Base-by-base conservation (phyloP, 129 eudicot genomes). In the Oenanthe sinensis region DNA sequence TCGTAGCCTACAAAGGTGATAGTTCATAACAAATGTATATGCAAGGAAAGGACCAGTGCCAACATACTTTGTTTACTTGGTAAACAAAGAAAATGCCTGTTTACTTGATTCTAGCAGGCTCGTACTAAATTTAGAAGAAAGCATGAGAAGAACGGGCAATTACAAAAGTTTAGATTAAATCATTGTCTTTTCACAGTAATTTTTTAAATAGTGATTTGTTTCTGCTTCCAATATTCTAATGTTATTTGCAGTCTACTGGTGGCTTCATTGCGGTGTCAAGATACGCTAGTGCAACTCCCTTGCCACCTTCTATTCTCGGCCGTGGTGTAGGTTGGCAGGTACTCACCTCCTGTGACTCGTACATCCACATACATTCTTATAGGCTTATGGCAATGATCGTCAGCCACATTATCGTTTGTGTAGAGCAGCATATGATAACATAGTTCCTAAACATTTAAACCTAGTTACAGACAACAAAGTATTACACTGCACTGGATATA, bases 251-350 rank as follows among this genome's bases (percentile, higher is more conserved):
- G 92, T 84, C 88, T 6, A 89, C 90, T 24, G 92, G 92, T 69
- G 85, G 87, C 28, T 89, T 89, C 74, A 86, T 89, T 71, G 90
- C 92, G 42, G 90, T 87, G 0, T 85, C 92, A 65, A 82, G 92
- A 71, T 86, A 86, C 22, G 92, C 90, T 45, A 86, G 90, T 82
- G 92, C 92, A 19, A 89, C 92, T 76, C 90, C 90, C n/a, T 80
- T 88, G 79, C 92, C 92, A 26, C 90, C 90, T 75, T 88, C 88
- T 74, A 85, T 89, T 71, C 86, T 89, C 24, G 83, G 92, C 62
- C 92, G 92, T 55, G 86, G 92, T 69, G 83, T 85, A 5, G 89
- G 86, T 73, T 86, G 88, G 84, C 91, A 85, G 91, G 91, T 88
- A 28, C 76, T 40, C 58, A 65, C 16, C 40, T 62, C 8, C 39